These are phyloP conservation scores for Favolaschia claudopus DNA, from an alignment of 768 basidiomycete genomes.

Conservation along the genomic window DNA sequence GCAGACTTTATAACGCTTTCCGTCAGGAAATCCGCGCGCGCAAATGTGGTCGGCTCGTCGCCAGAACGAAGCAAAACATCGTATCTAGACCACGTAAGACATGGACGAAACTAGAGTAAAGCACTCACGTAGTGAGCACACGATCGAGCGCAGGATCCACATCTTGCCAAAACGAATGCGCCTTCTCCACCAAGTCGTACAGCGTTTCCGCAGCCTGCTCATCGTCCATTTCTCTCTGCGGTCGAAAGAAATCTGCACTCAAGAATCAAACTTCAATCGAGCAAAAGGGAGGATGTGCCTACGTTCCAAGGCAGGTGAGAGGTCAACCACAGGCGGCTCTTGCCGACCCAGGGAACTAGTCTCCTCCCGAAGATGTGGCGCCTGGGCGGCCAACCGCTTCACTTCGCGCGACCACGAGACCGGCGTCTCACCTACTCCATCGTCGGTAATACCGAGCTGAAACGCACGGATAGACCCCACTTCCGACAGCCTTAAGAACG, in stretches of 20 bases:
- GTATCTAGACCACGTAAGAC: constrained; percentile 50
- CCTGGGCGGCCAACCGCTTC: constrained; percentile 40
- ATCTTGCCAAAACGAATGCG: constrained; percentile 66
- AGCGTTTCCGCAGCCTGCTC: constrained; percentile 49
- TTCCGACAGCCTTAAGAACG: constrained; percentile 56
- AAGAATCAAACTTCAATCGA: constrained; percentile 1
- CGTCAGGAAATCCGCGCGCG: constrained; percentile 66
- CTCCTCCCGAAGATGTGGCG: constrained; percentile 38
- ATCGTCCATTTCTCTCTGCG: constrained; percentile 32
- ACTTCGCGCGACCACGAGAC: constrained; percentile 52
- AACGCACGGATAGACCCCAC: constrained; percentile 54
- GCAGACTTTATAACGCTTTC: constrained; percentile 58
- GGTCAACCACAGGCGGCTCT: constrained; percentile 54
- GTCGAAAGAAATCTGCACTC: constrained; percentile 48
- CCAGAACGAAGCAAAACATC: constrained; percentile 68
- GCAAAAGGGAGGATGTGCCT: constrained; percentile 26
- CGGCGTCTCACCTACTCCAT: constrained; percentile 24
- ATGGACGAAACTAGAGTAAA: not conserved
- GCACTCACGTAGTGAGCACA: constrained; percentile 66
- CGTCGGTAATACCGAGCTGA: constrained; percentile 40
- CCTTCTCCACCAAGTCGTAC: constrained; percentile 57
- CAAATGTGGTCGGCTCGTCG: constrained; percentile 49
- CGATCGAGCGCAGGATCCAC: constrained; percentile 55
- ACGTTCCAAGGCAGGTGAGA: constrained; percentile 66
- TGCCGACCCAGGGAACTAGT: constrained; percentile 54